A percentile compares a stretch with the other conserved stretches of the same genome.
Conservation (phyloP, 371 early-diverging fungal genomes). For the Rhizopus delemar region DNA sequence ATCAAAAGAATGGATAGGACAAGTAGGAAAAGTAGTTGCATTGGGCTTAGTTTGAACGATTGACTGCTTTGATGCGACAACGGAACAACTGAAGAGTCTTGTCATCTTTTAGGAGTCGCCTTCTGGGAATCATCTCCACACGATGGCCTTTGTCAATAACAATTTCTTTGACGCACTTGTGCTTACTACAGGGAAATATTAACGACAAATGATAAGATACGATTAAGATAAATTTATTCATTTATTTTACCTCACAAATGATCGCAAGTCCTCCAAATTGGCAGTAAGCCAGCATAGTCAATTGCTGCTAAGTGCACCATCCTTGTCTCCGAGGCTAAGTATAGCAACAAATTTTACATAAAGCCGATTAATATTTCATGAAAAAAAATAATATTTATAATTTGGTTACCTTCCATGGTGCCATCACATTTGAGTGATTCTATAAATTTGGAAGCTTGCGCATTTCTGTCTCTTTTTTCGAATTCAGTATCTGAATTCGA, state of each 20-base stretch:
- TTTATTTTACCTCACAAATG: slow-evolving; percentile 18
- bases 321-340: slow-evolving; percentile 10
- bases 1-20: neutral
- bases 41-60: slow-evolving; percentile 12
- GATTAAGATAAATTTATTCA: slow-evolving; percentile 13
- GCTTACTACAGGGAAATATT: slow-evolving; percentile 13
- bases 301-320: slow-evolving; percentile 8
- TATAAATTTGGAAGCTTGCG: slow-evolving; percentile 11
- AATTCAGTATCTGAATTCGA: slow-evolving; percentile 11
- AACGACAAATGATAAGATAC: slow-evolving; percentile 15
- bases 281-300: slow-evolving; percentile 12
- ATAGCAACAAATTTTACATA: slow-evolving; percentile 12
- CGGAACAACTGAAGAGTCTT: slow-evolving; percentile 13
- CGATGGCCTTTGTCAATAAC: slow-evolving; percentile 13
- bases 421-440: slow-evolving; percentile 18
- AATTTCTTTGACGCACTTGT: slow-evolving; percentile 14
- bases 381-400: slow-evolving; percentile 14
- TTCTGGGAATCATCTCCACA: slow-evolving; percentile 14
- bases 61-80: slow-evolving; percentile 14
- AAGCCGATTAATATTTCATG: slow-evolving; percentile 15
- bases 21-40: neutral
- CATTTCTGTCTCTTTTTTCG: slow-evolving; percentile 12
- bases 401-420: slow-evolving; percentile 19
- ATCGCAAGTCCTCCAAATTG: slow-evolving; percentile 14
- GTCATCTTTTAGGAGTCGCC: slow-evolving; percentile 13